These are phyloP conservation scores for Akanthomyces muscarius DNA, from an alignment of 2,329 filamentous ascomycete species.

Conservation along the genomic window DNA sequence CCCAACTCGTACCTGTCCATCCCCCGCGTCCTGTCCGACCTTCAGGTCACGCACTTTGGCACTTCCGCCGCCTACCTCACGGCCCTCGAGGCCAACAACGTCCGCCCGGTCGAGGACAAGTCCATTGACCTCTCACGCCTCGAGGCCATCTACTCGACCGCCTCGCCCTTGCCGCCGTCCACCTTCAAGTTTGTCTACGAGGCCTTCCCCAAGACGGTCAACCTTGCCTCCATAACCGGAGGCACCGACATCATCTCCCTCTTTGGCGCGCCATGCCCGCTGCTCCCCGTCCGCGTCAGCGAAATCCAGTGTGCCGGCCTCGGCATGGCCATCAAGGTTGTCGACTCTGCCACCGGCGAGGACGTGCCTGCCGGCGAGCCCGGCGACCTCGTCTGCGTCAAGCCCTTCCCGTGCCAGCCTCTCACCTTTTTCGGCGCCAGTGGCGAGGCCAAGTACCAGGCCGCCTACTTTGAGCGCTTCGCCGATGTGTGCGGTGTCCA, in stretches of 20 bases:
- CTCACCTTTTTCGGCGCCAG: slow-evolving; percentile 76
- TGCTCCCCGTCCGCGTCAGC: slow-evolving; percentile 67
- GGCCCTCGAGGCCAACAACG: slow-evolving; percentile 73
- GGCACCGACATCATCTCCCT: slow-evolving; percentile 96
- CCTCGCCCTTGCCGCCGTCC: slow-evolving; percentile 84
- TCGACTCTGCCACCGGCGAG: slow-evolving; percentile 54
- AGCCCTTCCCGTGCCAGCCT: slow-evolving; percentile 86
- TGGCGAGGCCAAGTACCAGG: slow-evolving; percentile 68
- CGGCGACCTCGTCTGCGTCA: slow-evolving; percentile 82
- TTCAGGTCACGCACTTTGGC: slow-evolving; percentile 86
- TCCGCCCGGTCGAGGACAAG: slow-evolving; percentile 53
- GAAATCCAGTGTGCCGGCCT: slow-evolving; percentile 76
- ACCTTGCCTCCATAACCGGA: slow-evolving; percentile 89
- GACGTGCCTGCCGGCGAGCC: slow-evolving; percentile 59
- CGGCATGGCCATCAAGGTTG: slow-evolving; percentile 69
- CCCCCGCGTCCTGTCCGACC: slow-evolving; percentile 73
- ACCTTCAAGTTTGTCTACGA: slow-evolving; percentile 89
- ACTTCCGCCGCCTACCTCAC: slow-evolving; percentile 93
- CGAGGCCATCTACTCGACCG: slow-evolving; percentile 88
- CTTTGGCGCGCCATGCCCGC: slow-evolving; percentile 79
- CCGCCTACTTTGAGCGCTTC: slow-evolving; percentile 87
- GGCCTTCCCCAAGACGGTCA: slow-evolving; percentile 74
- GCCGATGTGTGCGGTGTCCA: slow-evolving; percentile 37
- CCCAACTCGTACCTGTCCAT: slow-evolving; percentile 77
- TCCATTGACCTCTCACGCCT: slow-evolving; percentile 59